Evolutionary conservation across 495 filamentous ascomycete genomes (phyloP), one percentile per base, ranked within the genome.

Genomic region (Penicillium maclennaniae): DNA sequence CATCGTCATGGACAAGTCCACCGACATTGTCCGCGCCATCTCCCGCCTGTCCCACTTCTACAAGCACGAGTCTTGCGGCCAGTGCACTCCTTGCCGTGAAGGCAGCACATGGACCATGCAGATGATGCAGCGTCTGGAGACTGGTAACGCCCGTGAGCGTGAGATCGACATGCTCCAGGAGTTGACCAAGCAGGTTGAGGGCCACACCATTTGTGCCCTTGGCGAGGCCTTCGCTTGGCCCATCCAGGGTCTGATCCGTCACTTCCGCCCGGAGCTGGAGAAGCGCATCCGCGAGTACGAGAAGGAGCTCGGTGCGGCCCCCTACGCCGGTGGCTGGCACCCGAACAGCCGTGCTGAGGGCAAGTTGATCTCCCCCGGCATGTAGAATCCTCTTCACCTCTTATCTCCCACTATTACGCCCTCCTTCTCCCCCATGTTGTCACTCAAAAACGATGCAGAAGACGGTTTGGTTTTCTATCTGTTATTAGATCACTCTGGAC

Each of bases 111-210:
- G 93, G 93, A 95, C 92, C 21, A 87, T 95, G 72, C 90, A 97
- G 78, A 97, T 98, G 70, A 98, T 98, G 93, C 76, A 87, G 69
- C 86, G 93, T 46, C 91, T 98, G 62, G 89, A 95, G 79, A 87
- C 85, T 70, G 93, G 93, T 49, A 81, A 88, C 66, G 93, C 87
- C 47, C 83, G 89, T 45, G 85, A 85, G 68, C 77, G 93, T 38
- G 93, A 98, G 74, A 98, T 98, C 69, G 93, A 98, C 71, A 98
- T 98, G 93, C 81, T 98, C 54, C 93, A 97, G 77, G 93, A 98
- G 78, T 75, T 98, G 54, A 98, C 93, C 48, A 97, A 97, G 80
- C 95, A 97, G 76, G 93, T 98, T 45, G 93, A 98, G 77, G 93
- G 93, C 15, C 93, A 97, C 76, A 96, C 93, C 14, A 98, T 98